Conservation (phyloP, 2,329 filamentous ascomycete genomes). For the Aureobasidium sp. region DNA sequence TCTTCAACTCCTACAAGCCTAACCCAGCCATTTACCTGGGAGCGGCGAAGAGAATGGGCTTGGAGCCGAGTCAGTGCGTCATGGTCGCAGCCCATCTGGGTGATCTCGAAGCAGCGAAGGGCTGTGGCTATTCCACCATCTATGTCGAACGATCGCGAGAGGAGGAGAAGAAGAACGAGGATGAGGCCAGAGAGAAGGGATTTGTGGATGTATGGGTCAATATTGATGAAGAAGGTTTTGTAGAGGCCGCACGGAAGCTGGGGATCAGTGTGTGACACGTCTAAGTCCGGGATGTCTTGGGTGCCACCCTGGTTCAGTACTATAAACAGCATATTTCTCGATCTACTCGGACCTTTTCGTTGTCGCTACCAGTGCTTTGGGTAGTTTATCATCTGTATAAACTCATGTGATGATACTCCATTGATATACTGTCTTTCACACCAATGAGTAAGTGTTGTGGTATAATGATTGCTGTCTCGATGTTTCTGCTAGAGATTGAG, state of each 20-base stretch:
- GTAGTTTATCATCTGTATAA: too few species aligned
- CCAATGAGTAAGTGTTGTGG: too few species aligned
- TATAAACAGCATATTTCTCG: background rate
- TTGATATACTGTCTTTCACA: too few species aligned
- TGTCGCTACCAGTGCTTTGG: background rate
- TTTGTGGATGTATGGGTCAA: slow-evolving; percentile 60
- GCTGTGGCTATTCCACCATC: slow-evolving; percentile 57
- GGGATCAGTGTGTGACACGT: slow-evolving; percentile 16
- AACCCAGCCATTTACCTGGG: slow-evolving; percentile 59
- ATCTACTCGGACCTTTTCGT: background rate
- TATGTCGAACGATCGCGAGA: slow-evolving; percentile 64
- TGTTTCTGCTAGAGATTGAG: background rate
- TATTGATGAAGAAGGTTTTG: slow-evolving; percentile 42
- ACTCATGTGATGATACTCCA: too few species aligned
- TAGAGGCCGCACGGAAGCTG: slow-evolving; percentile 33
- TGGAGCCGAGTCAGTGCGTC: slow-evolving; percentile 54
- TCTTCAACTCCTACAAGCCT: slow-evolving; percentile 70
- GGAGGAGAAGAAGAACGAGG: slow-evolving; percentile 51
- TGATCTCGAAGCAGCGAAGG: slow-evolving; percentile 60
- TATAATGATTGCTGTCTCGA: too few species aligned
- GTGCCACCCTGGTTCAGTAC: background rate
- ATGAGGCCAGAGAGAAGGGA: slow-evolving; percentile 44
- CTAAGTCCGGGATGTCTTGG: background rate
- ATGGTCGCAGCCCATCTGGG: slow-evolving; percentile 70
- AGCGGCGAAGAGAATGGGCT: slow-evolving; percentile 50